These are phyloP conservation scores for Tilletia walkeri DNA, from an alignment of 1,284 basidiomycete genomes.

Conservation along the genomic window DNA sequence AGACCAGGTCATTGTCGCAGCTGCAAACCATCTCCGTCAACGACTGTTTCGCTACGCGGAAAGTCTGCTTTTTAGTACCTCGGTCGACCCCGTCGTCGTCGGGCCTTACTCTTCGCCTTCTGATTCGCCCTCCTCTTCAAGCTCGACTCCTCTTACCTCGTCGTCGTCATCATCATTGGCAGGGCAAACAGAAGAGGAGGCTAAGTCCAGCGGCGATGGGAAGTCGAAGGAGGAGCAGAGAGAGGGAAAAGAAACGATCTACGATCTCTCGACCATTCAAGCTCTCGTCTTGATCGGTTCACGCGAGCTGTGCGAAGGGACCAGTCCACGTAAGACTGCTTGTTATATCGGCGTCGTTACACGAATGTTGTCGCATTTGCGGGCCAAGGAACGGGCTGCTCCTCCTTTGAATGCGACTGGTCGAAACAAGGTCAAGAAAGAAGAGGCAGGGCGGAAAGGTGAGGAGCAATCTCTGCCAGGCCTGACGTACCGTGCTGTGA, in stretches of 20 bases:
- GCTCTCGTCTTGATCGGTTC: neutral
- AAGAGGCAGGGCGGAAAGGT: no score
- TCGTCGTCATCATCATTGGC: no score
- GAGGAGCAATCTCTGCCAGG: neutral
- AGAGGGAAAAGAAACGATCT: neutral
- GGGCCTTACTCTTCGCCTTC: neutral
- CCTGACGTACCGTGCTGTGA: conserved; percentile 3
- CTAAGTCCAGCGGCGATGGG: no score
- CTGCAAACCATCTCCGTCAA: neutral
- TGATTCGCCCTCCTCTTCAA: no score
- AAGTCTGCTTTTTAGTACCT: neutral
- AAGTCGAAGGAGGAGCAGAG: no score
- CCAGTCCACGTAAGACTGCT: neutral
- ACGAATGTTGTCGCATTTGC: conserved; percentile 14
- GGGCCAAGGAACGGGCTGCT: conserved; percentile 2
- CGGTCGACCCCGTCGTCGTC: neutral
- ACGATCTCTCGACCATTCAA: conserved; percentile 11
- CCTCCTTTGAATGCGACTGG: neutral
- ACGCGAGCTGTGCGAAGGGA: conserved; percentile 10
- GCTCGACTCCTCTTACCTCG: no score
- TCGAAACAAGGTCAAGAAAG: no score
- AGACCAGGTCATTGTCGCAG: neutral
- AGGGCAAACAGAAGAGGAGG: no score
- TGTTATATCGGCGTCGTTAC: conserved; percentile 7
- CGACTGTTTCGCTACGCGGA: neutral